phyloP scores from a whole-genome alignment of 1,139 yeast genomes.

The Candida sanyaensis region DNA sequence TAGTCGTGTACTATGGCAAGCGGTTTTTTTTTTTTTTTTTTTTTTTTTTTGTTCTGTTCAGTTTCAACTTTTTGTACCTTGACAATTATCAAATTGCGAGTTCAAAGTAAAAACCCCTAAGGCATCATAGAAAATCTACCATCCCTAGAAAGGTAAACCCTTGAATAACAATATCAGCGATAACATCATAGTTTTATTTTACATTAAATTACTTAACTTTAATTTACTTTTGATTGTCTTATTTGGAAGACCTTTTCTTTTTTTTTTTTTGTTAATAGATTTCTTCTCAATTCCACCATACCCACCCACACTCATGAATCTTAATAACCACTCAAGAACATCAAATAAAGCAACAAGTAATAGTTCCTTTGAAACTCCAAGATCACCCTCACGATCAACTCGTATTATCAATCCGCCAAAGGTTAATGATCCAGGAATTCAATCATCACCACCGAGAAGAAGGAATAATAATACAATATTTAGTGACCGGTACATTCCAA shows the following conservation, averaged over 20 bases:
- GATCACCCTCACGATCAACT: constrained; percentile 45
- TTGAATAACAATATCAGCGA: not conserved
- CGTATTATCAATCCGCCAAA: constrained; percentile 35
- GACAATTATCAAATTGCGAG: constrained; percentile 1
- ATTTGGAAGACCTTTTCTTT: too few species aligned
- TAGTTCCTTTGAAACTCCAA: constrained; percentile 33
- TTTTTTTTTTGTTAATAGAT: too few species aligned
- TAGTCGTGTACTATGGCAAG: not conserved
- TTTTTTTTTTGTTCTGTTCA: constrained; percentile 3
- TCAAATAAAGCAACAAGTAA: not conserved
- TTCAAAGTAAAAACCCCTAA: not conserved
- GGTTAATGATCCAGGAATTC: constrained; percentile 28
- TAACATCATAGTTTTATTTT: too few species aligned
- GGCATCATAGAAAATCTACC: not conserved
- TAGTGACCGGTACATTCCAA: constrained; percentile 87
- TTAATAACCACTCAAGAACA: not conserved
- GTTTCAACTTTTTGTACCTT: constrained; percentile 2
- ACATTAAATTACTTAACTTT: too few species aligned
- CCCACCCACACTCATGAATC: not conserved
- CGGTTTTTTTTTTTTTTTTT: not conserved
- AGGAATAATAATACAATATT: constrained; percentile 47
- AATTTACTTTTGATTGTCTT: too few species aligned
- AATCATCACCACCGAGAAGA: constrained; percentile 48
- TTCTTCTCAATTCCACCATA: not conserved
- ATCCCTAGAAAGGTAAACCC: not conserved